Conservation (phyloP, 768 basidiomycete species). For the Boletus rubescentipes region DNA sequence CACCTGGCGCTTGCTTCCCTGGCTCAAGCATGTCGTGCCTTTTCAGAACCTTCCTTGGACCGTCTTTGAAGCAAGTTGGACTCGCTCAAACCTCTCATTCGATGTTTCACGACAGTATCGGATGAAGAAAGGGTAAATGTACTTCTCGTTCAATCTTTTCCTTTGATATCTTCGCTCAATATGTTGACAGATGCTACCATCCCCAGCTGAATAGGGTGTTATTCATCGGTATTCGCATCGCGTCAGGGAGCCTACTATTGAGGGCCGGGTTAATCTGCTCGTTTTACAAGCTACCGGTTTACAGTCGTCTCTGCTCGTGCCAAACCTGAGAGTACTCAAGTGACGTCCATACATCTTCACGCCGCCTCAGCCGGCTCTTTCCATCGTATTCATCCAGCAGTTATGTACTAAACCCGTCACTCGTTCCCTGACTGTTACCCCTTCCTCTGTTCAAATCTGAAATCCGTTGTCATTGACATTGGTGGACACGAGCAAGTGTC, state of each 20-base stretch:
- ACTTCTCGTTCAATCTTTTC: too few species aligned
- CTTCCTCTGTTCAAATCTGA: neutral
- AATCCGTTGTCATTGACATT: neutral
- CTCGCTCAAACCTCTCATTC: conserved; percentile 4
- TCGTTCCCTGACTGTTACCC: neutral
- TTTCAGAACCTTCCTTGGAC: conserved; percentile 3
- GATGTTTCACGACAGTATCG: neutral
- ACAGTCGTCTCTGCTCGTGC: neutral
- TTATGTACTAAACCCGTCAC: neutral
- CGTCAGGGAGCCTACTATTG: neutral
- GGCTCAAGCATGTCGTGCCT: conserved; percentile 1
- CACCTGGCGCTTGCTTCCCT: neutral
- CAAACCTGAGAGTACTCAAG: neutral
- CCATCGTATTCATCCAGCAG: neutral
- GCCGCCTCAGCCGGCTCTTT: too few species aligned
- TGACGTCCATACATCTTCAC: neutral
- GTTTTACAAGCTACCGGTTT: neutral
- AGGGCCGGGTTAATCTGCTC: too few species aligned
- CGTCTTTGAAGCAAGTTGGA: conserved; percentile 2
- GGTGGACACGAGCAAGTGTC: neutral
- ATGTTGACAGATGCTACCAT: neutral
- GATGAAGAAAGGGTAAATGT: neutral
- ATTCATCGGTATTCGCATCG: conserved; percentile 3
- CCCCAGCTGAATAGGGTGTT: neutral
- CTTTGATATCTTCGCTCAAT: neutral